These are phyloP conservation scores for Ambrosia trifida DNA, from an alignment of 129 eudicot species.

Conservation along the genomic window DNA sequence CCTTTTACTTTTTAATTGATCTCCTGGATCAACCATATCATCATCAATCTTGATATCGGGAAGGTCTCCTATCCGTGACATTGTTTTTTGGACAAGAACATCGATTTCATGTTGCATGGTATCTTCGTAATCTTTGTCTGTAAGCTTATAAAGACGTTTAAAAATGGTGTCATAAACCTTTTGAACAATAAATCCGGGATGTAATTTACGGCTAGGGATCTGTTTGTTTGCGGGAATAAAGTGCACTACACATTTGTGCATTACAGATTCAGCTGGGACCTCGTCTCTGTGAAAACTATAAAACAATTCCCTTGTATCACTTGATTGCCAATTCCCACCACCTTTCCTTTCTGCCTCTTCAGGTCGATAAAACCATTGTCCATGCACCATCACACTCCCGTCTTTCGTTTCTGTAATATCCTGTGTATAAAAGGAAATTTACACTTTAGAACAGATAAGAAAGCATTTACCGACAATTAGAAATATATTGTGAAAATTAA, in stretches of 20 bases:
- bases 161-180: constrained; percentile 80
- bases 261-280: constrained; percentile 93
- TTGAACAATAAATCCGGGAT: constrained; percentile 93
- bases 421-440: constrained; percentile 34
- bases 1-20: constrained; percentile 59
- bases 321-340: constrained; percentile 90
- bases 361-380: constrained; percentile 98
- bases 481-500: too few relatives aligned
- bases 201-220: constrained; percentile 75
- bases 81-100: constrained; percentile 82
- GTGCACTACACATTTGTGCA: constrained; percentile 98
- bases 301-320: constrained; percentile 81
- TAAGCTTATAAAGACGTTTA: constrained; percentile 65
- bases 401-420: constrained; percentile 61
- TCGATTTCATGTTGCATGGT: constrained; percentile 81
- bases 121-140: constrained; percentile 91
- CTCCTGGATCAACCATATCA: constrained; percentile 44
- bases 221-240: constrained; percentile 86
- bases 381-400: constrained; percentile 70
- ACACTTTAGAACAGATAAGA: constrained; percentile 13
- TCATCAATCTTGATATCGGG: constrained; percentile 72
- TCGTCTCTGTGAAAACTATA: constrained; percentile 97
- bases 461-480: neutral
- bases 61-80: constrained; percentile 66
- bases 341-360: constrained; percentile 90